A percentile compares a stretch with the other conserved stretches of the same genome.
Conservation (phyloP, 192 early-diverging fungal species). For the Paraglomus brasilianum region DNA sequence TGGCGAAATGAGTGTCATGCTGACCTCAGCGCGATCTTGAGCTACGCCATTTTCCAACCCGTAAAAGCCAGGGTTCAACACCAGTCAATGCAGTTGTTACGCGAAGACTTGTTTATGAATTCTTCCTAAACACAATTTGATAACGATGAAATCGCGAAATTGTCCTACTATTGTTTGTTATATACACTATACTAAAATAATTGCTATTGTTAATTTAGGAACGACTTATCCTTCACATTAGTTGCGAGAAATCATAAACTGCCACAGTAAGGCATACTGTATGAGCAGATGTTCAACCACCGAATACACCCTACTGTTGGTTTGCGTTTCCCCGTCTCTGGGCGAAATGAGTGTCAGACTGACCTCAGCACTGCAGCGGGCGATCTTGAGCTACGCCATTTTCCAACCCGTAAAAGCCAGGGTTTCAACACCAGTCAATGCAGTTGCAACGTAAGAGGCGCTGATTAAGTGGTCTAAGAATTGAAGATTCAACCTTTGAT, state of each 20-base stretch:
- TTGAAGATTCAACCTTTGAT: slow-evolving; percentile 24
- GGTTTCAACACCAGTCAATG: slow-evolving; percentile 1
- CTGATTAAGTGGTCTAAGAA: slow-evolving; percentile 22
- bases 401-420: not conserved
- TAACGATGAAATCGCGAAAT: too few relatives aligned
- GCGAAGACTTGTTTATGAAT: too few relatives aligned
- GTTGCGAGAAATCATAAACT: not conserved
- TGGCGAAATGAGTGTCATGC: slow-evolving; percentile 9
- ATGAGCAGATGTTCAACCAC: slow-evolving; percentile 14
- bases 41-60: not conserved
- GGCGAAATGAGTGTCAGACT: slow-evolving; percentile 19
- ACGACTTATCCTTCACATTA: too few relatives aligned
- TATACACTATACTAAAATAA: too few relatives aligned
- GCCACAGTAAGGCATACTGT: slow-evolving; percentile 1
- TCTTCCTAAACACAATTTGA: too few relatives aligned
- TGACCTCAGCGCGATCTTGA: slow-evolving; percentile 9
- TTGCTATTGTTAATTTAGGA: too few relatives aligned
- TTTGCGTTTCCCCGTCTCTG: slow-evolving; percentile 22
- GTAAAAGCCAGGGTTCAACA: not conserved
- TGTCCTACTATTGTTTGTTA: too few relatives aligned
- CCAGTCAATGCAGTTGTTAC: too few relatives aligned
- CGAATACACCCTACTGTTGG: not conserved
- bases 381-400: not conserved
- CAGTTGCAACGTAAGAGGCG: slow-evolving; percentile 8
- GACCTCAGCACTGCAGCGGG: slow-evolving; percentile 18